Evolutionary conservation across 169 alveolate species (phyloP).

Genomic region (Eimeria praecox): DNA sequence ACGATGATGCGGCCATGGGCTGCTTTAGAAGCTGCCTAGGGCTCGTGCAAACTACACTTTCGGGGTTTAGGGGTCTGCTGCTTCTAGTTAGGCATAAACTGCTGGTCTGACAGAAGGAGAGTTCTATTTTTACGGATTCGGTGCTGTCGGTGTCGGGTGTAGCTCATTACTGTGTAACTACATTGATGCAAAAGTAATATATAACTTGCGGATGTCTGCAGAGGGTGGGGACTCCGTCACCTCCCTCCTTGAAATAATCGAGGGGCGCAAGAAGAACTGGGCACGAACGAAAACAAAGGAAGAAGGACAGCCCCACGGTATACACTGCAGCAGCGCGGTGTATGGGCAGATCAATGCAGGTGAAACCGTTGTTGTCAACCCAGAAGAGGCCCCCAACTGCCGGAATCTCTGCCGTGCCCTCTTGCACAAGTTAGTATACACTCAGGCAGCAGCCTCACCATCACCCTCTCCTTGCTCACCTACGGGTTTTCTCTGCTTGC

Average conservation of each 20-base stretch:
- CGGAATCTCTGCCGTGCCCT: constrained; percentile 56
- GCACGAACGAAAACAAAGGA: neutral
- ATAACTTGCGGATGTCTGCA: neutral
- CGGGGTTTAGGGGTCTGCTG: neutral
- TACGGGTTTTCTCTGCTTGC: neutral
- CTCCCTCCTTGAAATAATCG: constrained; percentile 23
- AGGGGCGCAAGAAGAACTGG: constrained; percentile 42
- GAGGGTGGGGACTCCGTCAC: neutral
- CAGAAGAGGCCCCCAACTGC: constrained; percentile 57
- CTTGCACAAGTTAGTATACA: constrained; percentile 47
- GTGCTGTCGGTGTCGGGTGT: neutral
- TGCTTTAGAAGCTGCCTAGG: neutral
- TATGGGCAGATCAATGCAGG: neutral
- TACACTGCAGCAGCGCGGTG: constrained; percentile 44
- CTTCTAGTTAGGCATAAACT: neutral
- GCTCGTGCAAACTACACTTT: neutral
- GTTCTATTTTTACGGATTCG: neutral
- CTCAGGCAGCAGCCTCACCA: neutral
- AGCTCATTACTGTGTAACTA: neutral
- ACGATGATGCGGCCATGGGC: neutral
- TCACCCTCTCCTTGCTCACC: neutral
- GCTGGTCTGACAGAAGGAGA: neutral
- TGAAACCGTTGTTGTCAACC: neutral
- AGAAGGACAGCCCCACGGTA: neutral
- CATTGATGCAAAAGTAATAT: neutral